A percentile compares a stretch with the other conserved stretches of the same genome.
Conservation (phyloP, 345 rosid genomes). For the Populus alba region DNA sequence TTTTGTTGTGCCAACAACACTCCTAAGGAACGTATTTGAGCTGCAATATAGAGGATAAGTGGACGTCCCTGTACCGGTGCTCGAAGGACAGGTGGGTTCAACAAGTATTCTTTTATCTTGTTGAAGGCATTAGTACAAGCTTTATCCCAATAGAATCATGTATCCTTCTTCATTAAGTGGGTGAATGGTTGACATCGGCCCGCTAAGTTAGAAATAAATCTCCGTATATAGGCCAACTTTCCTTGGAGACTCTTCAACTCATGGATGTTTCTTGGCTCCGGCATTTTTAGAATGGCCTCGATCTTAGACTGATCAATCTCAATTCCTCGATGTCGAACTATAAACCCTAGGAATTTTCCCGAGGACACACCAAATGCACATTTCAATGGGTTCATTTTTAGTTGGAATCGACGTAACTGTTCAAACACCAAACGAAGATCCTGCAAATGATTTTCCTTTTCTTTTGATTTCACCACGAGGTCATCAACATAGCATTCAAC, state of each 20-base stretch:
- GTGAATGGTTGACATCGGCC: too few relatives aligned
- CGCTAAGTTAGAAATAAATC: too few relatives aligned
- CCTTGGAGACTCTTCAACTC: background rate
- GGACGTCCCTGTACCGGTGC: background rate
- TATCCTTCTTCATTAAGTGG: too few relatives aligned
- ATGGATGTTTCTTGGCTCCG: background rate
- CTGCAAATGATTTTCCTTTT: background rate
- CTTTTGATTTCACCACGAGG: background rate
- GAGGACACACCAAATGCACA: constrained; percentile 7
- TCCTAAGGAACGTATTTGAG: background rate
- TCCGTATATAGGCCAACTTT: background rate
- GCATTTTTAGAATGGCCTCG: background rate
- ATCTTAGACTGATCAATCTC: constrained; percentile 12
- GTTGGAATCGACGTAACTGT: background rate
- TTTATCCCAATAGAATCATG: background rate
- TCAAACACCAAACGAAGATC: background rate
- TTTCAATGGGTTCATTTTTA: background rate
- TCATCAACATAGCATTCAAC: constrained; percentile 19
- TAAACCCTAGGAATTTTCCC: background rate
- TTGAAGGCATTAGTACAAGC: background rate
- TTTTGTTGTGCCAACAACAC: background rate
- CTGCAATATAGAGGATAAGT: background rate
- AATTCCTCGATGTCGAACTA: background rate
- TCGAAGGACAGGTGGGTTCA: background rate
- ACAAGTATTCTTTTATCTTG: background rate